Conservation (phyloP, 768 basidiomycete genomes). For the Brasilioporus rufonigricans region DNA sequence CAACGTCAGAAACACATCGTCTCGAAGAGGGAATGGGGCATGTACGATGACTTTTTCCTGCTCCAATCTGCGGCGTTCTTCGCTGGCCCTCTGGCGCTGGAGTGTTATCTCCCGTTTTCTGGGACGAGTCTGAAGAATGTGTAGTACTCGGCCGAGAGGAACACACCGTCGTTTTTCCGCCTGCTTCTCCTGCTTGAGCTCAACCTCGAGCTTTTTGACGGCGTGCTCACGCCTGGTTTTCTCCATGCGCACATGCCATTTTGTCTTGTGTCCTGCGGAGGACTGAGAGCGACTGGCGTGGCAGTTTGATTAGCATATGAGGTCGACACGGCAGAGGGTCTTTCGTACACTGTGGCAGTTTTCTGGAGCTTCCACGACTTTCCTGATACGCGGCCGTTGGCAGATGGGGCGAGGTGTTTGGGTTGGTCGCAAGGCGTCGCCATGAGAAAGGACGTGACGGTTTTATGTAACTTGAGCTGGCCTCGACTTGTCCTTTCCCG, state of each 20-base stretch:
- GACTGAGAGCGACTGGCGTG: conserved; percentile 62
- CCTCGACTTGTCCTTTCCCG: background rate
- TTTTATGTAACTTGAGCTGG: conserved; percentile 27
- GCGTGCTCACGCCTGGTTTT: conserved; percentile 64
- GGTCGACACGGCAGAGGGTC: background rate
- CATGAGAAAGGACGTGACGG: conserved; percentile 18
- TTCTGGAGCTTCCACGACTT: conserved; percentile 64
- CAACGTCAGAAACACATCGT: conserved; percentile 2
- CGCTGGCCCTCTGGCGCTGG: conserved; percentile 69
- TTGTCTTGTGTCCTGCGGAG: conserved; percentile 61
- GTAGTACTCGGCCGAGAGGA: background rate
- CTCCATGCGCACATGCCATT: conserved; percentile 70
- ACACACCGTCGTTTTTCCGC: conserved; percentile 61
- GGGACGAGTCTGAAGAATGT: conserved; percentile 3
- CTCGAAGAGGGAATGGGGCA: background rate
- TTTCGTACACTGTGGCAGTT: conserved; percentile 48
- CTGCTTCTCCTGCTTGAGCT: conserved; percentile 75
- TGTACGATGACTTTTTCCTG: conserved; percentile 33
- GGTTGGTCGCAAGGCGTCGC: background rate
- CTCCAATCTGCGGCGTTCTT: conserved; percentile 63
- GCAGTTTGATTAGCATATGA: conserved; percentile 2
- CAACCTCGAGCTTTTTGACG: conserved; percentile 68
- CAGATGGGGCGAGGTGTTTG: conserved; percentile 46
- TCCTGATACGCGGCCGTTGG: conserved; percentile 65
- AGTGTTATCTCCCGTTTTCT: conserved; percentile 68